phyloP scores from a whole-genome alignment of 108 stramenopile genomes.

The Cyclotella kingstonii region DNA sequence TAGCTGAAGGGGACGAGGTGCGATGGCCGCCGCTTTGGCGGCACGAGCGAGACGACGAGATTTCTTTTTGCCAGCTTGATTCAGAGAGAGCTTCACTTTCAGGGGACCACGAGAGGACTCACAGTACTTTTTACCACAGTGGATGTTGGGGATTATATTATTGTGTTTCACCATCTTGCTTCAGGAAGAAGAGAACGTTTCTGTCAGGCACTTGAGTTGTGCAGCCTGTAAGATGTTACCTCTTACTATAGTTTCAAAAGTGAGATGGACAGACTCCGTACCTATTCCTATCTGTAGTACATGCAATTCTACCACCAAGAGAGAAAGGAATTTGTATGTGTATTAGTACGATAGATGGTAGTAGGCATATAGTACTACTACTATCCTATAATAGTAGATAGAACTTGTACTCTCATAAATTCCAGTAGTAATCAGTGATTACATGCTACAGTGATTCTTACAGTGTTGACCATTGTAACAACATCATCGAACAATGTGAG shows the following conservation, averaged over 20 bases:
- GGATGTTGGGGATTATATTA: slow-evolving; percentile 97
- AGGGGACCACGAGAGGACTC: slow-evolving; percentile 88
- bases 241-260: too few species aligned
- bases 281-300: background rate
- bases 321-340: background rate
- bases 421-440: too few species aligned
- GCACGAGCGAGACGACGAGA: slow-evolving; percentile 91
- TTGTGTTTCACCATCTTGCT: slow-evolving; percentile 98
- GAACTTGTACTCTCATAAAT: background rate
- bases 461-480: background rate
- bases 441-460: too few species aligned
- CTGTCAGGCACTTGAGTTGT: too few species aligned
- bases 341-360: too few species aligned
- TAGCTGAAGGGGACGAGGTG: slow-evolving; percentile 91
- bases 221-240: too few species aligned
- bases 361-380: too few species aligned
- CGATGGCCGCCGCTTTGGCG: slow-evolving; percentile 94
- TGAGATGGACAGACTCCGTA: background rate
- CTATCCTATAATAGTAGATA: too few species aligned
- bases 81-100: slow-evolving; percentile 87
- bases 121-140: slow-evolving; percentile 97
- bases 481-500: slow-evolving; percentile 69
- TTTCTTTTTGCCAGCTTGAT: slow-evolving; percentile 98
- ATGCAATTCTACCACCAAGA: background rate
- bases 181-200: too few species aligned